Percentiles rank a stretch among this genome's conserved stretches.
Evolutionary conservation across 2,329 filamentous ascomycete genomes (phyloP).

Genomic region (Eutypa lata): DNA sequence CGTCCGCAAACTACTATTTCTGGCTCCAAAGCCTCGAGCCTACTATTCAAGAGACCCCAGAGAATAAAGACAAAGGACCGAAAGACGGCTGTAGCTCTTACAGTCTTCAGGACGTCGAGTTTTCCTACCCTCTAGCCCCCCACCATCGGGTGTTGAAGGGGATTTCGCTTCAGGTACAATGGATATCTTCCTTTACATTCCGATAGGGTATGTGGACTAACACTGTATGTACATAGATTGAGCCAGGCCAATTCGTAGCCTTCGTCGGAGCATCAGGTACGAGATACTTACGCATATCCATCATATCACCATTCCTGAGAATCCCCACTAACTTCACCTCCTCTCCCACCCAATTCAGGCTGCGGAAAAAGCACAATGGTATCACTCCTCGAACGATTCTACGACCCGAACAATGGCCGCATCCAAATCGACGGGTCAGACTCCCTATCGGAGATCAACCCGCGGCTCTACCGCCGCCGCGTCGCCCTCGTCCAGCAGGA

Average conservation of each 20-base stretch:
- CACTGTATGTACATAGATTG: conserved; percentile 27
- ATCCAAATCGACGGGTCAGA: conserved; percentile 44
- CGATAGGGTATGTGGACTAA: background rate
- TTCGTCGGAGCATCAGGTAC: conserved; percentile 56
- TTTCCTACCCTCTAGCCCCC: conserved; percentile 57
- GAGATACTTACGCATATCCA: no score
- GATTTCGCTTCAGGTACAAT: conserved; percentile 34
- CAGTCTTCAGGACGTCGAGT: conserved; percentile 53
- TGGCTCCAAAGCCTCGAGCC: conserved; percentile 42
- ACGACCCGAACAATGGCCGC: conserved; percentile 40
- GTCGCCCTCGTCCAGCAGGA: conserved; percentile 59
- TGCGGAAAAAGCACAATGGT: conserved; percentile 62
- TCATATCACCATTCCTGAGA: no score
- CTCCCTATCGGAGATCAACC: conserved; percentile 38
- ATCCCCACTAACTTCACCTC: no score
- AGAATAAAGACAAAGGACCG: conserved; percentile 36
- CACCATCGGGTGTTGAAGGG: conserved; percentile 39
- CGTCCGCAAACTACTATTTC: conserved; percentile 48
- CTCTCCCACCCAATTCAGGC: no score
- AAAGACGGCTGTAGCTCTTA: conserved; percentile 30
- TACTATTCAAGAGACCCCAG: conserved; percentile 37
- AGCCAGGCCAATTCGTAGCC: conserved; percentile 48
- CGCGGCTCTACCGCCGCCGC: conserved; percentile 48
- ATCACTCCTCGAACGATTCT: conserved; percentile 46
- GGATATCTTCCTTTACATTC: background rate